These are phyloP conservation scores for Cucumis hystrix DNA, from an alignment of 306 rosid genomes.

Conservation along the genomic window DNA sequence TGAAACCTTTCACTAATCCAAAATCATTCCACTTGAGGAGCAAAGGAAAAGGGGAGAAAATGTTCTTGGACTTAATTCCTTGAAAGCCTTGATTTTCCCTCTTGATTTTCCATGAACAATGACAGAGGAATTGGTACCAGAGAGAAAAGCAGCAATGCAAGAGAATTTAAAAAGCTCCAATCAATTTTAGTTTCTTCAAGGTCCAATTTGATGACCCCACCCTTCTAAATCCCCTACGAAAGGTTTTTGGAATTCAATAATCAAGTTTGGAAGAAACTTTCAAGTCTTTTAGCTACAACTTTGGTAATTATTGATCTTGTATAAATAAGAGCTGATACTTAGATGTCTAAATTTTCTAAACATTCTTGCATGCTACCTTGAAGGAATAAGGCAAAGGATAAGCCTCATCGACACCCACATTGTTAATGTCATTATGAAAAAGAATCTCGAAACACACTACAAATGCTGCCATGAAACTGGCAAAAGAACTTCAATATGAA, in stretches of 20 bases:
- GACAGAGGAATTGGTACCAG: not conserved
- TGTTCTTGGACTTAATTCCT: not conserved
- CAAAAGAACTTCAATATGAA: not conserved
- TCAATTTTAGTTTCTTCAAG: not conserved
- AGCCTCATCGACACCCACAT: not conserved
- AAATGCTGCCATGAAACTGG: not conserved
- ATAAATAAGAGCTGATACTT: not conserved
- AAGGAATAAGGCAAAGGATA: not conserved
- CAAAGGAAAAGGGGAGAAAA: not conserved
- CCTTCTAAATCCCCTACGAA: not conserved
- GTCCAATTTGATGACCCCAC: not conserved
- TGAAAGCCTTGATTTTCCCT: not conserved
- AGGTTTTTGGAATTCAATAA: not conserved
- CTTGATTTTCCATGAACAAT: not conserved
- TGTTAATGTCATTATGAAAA: not conserved
- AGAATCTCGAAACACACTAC: not conserved
- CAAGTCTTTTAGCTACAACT: not conserved
- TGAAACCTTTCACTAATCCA: not conserved
- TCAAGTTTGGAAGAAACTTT: not conserved
- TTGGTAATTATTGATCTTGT: not conserved
- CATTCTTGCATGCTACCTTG: not conserved
- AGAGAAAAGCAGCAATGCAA: not conserved
- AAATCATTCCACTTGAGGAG: not conserved
- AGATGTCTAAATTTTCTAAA: not conserved
- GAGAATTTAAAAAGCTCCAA: not conserved